Percentiles rank a stretch among this genome's conserved stretches.
Evolutionary conservation across 176 grass and related monocot species (phyloP).

Genomic region (Ananas comosus): DNA sequence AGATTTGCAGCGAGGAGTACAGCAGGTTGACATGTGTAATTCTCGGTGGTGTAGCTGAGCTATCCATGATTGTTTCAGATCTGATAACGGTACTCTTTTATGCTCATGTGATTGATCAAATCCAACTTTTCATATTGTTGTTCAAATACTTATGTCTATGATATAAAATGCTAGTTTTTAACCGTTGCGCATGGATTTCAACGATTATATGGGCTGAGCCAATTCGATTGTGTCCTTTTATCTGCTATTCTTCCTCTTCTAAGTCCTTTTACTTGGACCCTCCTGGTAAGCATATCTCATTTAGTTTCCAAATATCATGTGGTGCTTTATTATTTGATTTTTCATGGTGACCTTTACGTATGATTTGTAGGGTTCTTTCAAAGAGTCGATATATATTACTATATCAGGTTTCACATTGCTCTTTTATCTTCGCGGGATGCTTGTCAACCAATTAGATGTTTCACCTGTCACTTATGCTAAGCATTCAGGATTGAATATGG

Average conservation of each 20-base stretch:
- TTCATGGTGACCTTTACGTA: background rate
- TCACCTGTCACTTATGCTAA: background rate
- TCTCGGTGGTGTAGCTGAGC: background rate
- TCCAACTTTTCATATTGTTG: too few species aligned
- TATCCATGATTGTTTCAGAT: conserved; percentile 7
- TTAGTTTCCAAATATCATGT: too few species aligned
- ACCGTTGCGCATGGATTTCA: background rate
- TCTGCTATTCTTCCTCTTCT: background rate
- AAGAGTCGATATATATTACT: background rate
- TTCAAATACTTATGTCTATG: background rate
- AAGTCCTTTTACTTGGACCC: background rate
- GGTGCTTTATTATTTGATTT: background rate
- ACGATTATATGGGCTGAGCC: background rate
- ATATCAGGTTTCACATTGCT: background rate
- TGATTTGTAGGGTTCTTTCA: background rate
- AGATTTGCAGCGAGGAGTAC: conserved; percentile 17
- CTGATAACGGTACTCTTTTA: conserved; percentile 8
- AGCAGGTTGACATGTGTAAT: conserved; percentile 1
- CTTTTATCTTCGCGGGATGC: background rate
- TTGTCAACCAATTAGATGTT: background rate
- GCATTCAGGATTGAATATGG: background rate
- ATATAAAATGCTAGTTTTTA: background rate
- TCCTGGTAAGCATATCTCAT: background rate
- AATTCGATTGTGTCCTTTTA: background rate
- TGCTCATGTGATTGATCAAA: background rate